Evolutionary conservation across 2,329 filamentous ascomycete species (phyloP).

Genomic region (Elsinoe fawcettii): DNA sequence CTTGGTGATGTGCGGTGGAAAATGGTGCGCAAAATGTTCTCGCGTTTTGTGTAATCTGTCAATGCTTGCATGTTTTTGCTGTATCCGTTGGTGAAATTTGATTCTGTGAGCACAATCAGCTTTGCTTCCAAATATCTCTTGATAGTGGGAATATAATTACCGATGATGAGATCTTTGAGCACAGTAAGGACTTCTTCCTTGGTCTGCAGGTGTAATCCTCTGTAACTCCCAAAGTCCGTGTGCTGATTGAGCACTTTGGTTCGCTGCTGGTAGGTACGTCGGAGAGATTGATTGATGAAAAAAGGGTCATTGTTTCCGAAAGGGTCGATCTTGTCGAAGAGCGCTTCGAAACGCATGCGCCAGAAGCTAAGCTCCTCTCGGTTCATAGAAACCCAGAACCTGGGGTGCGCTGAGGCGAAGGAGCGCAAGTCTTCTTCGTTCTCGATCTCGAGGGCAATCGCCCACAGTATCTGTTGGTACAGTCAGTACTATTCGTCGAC

Average conservation of each 20-base stretch:
- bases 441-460: conserved; percentile 25
- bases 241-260: conserved; percentile 23
- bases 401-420: conserved; percentile 36
- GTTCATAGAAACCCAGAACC: conserved; percentile 34
- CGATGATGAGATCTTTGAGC: conserved; percentile 37
- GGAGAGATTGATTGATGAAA: neutral
- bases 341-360: conserved; percentile 36
- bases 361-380: conserved; percentile 39
- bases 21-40: conserved; percentile 19
- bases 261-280: conserved; percentile 30
- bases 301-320: conserved; percentile 22
- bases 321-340: conserved; percentile 32
- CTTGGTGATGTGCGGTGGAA: conserved; percentile 11
- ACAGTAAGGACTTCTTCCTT: conserved; percentile 33
- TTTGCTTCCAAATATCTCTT: no score
- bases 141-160: no score
- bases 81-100: conserved; percentile 26
- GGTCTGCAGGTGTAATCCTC: conserved; percentile 16
- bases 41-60: conserved; percentile 26
- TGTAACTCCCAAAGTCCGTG: conserved; percentile 24
- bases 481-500: neutral
- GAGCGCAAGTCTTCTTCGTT: conserved; percentile 37
- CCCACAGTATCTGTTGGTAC: neutral
- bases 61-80: conserved; percentile 30
- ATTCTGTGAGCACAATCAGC: conserved; percentile 23